phyloP scores from a whole-genome alignment of 352 stramenopile genomes.

The Globisporangium carolinianum region DNA sequence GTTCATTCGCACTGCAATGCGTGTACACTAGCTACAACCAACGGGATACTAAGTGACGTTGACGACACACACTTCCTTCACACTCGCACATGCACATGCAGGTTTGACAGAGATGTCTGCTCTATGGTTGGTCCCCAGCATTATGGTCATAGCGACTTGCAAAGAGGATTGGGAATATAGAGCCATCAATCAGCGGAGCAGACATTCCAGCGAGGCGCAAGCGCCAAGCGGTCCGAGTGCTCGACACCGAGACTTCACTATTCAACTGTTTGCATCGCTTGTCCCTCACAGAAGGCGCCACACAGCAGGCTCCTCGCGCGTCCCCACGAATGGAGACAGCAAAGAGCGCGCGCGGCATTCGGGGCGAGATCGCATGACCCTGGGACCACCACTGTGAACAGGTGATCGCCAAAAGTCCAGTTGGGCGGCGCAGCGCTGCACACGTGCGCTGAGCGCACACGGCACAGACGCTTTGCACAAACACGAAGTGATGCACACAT shows the following conservation, averaged over 20 bases:
- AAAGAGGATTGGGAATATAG: constrained; percentile 91
- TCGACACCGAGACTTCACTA: constrained; percentile 85
- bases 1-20: no score
- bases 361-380: constrained; percentile 77
- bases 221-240: constrained; percentile 66
- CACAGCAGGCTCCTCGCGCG: constrained; percentile 3
- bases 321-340: constrained; percentile 6
- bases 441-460: not conserved
- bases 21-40: no score
- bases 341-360: constrained; percentile 24
- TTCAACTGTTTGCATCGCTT: constrained; percentile 90
- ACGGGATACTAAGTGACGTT: no score
- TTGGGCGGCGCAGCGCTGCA: constrained; percentile 19
- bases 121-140: constrained; percentile 89
- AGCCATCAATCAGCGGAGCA: constrained; percentile 87
- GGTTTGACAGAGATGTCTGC: constrained; percentile 44
- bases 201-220: constrained; percentile 44
- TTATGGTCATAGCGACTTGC: constrained; percentile 82
- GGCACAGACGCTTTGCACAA: constrained; percentile 5
- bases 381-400: constrained; percentile 85
- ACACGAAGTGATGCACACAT: not conserved
- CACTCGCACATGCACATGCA: constrained; percentile 1
- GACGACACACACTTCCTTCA: no score
- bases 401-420: constrained; percentile 79
- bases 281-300: constrained; percentile 64